These are phyloP conservation scores for Candida nemodendra DNA, from an alignment of 805 yeast genomes.

Conservation along the genomic window DNA sequence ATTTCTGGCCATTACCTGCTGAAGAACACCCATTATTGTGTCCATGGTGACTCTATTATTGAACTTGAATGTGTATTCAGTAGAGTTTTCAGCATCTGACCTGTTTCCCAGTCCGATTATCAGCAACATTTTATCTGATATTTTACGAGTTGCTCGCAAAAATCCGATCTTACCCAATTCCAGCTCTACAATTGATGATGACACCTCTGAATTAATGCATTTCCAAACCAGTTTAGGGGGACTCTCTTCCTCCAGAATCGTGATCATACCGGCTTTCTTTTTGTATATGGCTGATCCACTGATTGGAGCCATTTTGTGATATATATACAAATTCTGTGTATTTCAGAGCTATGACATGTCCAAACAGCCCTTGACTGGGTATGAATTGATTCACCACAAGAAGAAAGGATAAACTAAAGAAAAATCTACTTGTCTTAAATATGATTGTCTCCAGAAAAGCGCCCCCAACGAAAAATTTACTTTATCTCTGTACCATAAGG, in stretches of 20 bases:
- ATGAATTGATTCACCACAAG: too few relatives aligned
- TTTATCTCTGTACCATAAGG: too few relatives aligned
- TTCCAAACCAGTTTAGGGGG: constrained; percentile 60
- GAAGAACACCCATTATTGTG: constrained; percentile 62
- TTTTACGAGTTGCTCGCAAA: constrained; percentile 68
- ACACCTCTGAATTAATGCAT: constrained; percentile 48
- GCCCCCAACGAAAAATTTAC: too few relatives aligned
- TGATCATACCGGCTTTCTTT: constrained; percentile 55
- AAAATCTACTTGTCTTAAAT: too few relatives aligned
- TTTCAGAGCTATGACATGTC: too few relatives aligned
- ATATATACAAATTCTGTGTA: too few relatives aligned
- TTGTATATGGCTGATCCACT: constrained; percentile 53
- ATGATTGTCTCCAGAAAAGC: too few relatives aligned
- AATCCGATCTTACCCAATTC: constrained; percentile 43
- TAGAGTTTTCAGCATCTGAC: constrained; percentile 29
- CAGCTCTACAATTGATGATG: constrained; percentile 40
- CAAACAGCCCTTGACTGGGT: too few relatives aligned
- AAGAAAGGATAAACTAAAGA: too few relatives aligned
- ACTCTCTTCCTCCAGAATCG: constrained; percentile 51
- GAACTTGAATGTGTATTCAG: constrained; percentile 54
- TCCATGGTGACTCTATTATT: constrained; percentile 76
- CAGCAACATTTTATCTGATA: constrained; percentile 64
- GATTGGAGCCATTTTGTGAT: constrained; percentile 1
- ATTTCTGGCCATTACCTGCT: constrained; percentile 65
- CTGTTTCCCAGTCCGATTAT: constrained; percentile 46